These are phyloP conservation scores for Didymella arachidicola DNA, from an alignment of 2,329 filamentous ascomycete genomes.

Conservation along the genomic window DNA sequence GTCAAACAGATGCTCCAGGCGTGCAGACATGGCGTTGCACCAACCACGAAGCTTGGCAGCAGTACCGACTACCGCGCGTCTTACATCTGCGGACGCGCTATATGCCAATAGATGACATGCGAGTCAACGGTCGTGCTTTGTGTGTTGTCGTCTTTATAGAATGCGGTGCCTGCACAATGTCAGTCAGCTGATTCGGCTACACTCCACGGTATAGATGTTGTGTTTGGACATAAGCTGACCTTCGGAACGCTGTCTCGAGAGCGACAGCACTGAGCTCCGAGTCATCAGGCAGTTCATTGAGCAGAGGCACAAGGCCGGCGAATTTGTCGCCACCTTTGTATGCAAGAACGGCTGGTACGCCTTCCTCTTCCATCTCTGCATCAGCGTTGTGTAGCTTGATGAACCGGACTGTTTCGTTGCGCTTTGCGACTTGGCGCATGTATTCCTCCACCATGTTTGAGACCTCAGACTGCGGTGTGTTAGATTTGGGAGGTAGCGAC, in stretches of 20 bases:
- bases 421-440: slow-evolving; percentile 75
- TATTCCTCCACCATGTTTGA: slow-evolving; percentile 81
- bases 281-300: slow-evolving; percentile 79
- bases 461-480: slow-evolving; percentile 71
- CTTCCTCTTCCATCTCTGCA: slow-evolving; percentile 90
- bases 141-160: slow-evolving; percentile 26
- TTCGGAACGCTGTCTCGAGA: slow-evolving; percentile 65
- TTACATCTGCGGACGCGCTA: slow-evolving; percentile 5
- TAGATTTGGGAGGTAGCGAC: slow-evolving; percentile 16
- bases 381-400: slow-evolving; percentile 90
- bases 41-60: slow-evolving; percentile 9
- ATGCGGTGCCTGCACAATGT: slow-evolving; percentile 37
- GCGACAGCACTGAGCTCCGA: slow-evolving; percentile 60
- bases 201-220: slow-evolving; percentile 14
- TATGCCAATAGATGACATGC: neutral
- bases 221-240: slow-evolving; percentile 36
- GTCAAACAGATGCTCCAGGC: neutral
- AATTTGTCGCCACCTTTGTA: slow-evolving; percentile 92
- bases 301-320: slow-evolving; percentile 84
- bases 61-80: slow-evolving; percentile 10
- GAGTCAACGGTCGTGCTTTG: slow-evolving; percentile 4
- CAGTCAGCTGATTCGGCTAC: slow-evolving; percentile 35
- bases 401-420: slow-evolving; percentile 78
- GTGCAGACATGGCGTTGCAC: slow-evolving; percentile 15
- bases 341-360: slow-evolving; percentile 85